Conservation (phyloP, 192 early-diverging fungal genomes). For the Helicostylum pulchrum region DNA sequence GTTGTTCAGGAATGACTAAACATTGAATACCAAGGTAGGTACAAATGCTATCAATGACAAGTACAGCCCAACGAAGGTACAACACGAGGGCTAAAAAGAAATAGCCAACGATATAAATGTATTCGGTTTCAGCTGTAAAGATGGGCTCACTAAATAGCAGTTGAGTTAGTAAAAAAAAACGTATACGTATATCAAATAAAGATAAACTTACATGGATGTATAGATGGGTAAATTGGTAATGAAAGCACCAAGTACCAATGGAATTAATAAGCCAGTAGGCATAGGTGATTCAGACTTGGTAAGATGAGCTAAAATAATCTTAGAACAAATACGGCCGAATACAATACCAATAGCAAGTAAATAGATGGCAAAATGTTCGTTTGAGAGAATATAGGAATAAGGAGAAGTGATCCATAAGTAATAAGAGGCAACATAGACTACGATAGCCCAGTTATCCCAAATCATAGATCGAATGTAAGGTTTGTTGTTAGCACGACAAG, state of each 20-base stretch:
- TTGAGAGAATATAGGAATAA: constrained; percentile 60
- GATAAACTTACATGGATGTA: constrained; percentile 40
- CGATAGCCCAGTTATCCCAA: constrained; percentile 59
- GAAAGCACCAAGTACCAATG: constrained; percentile 69
- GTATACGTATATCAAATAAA: not conserved
- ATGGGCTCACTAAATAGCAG: constrained; percentile 55
- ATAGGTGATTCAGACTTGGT: constrained; percentile 80
- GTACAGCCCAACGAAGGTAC: constrained; percentile 81
- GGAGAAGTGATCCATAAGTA: constrained; percentile 70
- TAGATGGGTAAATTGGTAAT: constrained; percentile 59
- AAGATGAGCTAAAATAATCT: constrained; percentile 88
- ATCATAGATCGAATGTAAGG: constrained; percentile 56
- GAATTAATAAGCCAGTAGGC: constrained; percentile 75
- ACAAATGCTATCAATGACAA: constrained; percentile 88
- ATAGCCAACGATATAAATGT: constrained; percentile 65
- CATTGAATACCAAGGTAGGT: constrained; percentile 81
- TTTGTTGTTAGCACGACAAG: constrained; percentile 51
- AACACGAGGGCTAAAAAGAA: constrained; percentile 69
- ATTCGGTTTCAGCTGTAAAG: constrained; percentile 65
- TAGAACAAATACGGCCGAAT: constrained; percentile 84
- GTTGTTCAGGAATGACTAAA: constrained; percentile 62
- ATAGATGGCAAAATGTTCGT: constrained; percentile 72
- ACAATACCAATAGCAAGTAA: constrained; percentile 71
- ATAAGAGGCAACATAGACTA: constrained; percentile 55
- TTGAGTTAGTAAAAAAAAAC: constrained; percentile 1